These are phyloP conservation scores for Grifola frondosa DNA, from an alignment of 1,284 basidiomycete species.

Conservation along the genomic window DNA sequence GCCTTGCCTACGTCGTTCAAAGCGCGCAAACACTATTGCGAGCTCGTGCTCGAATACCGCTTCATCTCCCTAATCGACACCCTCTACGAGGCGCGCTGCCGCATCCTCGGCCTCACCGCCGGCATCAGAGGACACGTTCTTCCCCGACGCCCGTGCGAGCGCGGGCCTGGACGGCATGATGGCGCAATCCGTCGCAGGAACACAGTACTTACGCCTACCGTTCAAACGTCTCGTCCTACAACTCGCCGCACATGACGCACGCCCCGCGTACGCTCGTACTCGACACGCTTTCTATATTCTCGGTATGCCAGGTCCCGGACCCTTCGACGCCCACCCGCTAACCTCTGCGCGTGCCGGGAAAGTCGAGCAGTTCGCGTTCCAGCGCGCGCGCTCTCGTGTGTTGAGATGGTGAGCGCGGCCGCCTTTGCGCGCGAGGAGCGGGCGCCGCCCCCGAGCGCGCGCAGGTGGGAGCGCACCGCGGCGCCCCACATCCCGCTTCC, in stretches of 20 bases:
- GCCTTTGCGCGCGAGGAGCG: constrained; percentile 48
- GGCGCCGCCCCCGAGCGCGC: constrained; percentile 40
- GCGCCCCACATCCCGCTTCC: background rate
- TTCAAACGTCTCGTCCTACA: constrained; percentile 63
- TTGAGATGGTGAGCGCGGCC: constrained; percentile 61
- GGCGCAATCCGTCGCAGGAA: constrained; percentile 60
- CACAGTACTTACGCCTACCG: constrained; percentile 54
- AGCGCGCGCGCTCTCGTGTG: constrained; percentile 65
- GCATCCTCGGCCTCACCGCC: constrained; percentile 47
- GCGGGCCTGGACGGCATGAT: constrained; percentile 48
- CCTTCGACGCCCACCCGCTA: background rate
- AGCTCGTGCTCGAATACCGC: constrained; percentile 64
- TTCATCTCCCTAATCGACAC: constrained; percentile 76
- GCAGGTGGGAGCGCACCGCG: constrained; percentile 39
- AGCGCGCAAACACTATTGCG: constrained; percentile 65
- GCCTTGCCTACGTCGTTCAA: constrained; percentile 60
- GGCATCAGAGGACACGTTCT: constrained; percentile 56
- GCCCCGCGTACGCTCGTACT: constrained; percentile 34
- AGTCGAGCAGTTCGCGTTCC: constrained; percentile 70
- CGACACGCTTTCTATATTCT: constrained; percentile 61
- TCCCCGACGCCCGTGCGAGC: constrained; percentile 42
- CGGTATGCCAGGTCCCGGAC: constrained; percentile 37
- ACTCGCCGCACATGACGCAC: constrained; percentile 40
- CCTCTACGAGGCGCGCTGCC: constrained; percentile 51
- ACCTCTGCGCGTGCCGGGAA: constrained; percentile 37